Percentiles rank a stretch among this genome's conserved stretches.
Evolutionary conservation across 2,329 filamentous ascomycete species (phyloP).

Genomic region (Microascus cirrosus): DNA sequence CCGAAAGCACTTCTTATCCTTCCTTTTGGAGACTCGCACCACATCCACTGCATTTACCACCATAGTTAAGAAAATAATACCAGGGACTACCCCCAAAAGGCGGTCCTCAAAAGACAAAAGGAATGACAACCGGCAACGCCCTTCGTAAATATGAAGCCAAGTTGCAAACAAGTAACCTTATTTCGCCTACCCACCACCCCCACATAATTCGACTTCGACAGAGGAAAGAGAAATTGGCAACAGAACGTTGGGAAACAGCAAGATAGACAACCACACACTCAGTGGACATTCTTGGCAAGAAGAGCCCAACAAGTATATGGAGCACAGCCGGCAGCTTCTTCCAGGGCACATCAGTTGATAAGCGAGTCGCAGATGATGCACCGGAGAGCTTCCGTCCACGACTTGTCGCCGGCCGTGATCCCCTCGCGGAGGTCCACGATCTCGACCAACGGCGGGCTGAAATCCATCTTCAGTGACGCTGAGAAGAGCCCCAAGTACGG

Average conservation of each 20-base stretch:
- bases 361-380: constrained; percentile 38
- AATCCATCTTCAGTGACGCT: constrained; percentile 34
- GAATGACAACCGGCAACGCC: neutral
- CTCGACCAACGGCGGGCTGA: constrained; percentile 35
- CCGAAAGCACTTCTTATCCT: too few species aligned
- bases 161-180: neutral
- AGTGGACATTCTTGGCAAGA: too few species aligned
- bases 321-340: neutral
- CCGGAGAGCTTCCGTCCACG: constrained; percentile 38
- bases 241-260: neutral
- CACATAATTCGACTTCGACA: neutral
- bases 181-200: neutral
- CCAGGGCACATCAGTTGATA: constrained; percentile 23
- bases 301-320: too few species aligned
- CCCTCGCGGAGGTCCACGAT: constrained; percentile 38
- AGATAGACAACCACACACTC: neutral
- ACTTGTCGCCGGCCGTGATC: constrained; percentile 35
- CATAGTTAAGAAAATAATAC: neutral
- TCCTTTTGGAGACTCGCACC: too few species aligned
- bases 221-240: neutral
- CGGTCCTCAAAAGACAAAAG: neutral
- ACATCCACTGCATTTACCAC: too few species aligned
- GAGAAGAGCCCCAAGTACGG: constrained; percentile 42
- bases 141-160: neutral
- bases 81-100: neutral